A percentile compares a stretch with the other conserved stretches of the same genome.
Evolutionary conservation across 306 rosid genomes (phyloP).

Genomic region (Castanea sativa): DNA sequence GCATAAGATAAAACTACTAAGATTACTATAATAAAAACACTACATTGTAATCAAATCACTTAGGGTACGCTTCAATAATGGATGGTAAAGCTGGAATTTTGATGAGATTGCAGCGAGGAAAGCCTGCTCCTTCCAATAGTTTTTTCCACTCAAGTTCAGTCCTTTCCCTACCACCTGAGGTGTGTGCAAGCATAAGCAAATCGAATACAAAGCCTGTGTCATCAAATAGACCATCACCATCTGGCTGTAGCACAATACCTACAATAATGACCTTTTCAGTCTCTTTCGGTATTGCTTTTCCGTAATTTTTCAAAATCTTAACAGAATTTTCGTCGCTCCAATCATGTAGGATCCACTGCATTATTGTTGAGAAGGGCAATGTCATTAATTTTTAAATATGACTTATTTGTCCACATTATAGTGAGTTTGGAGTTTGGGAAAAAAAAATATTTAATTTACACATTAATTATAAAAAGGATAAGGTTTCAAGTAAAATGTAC

Average conservation of each 20-base stretch:
- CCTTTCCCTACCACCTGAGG: constrained; percentile 28
- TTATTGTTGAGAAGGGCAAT: no score
- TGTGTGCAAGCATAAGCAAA: constrained; percentile 41
- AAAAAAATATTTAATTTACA: no score
- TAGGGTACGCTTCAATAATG: constrained; percentile 34
- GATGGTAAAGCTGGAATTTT: constrained; percentile 44
- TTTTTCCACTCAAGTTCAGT: constrained; percentile 62
- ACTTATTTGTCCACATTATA: no score
- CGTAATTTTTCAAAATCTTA: constrained; percentile 2
- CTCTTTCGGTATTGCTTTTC: constrained; percentile 5
- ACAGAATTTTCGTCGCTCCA: not conserved
- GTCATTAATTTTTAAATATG: no score
- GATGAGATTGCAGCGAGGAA: constrained; percentile 50
- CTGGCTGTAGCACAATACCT: constrained; percentile 41
- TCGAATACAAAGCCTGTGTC: constrained; percentile 46
- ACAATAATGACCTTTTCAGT: constrained; percentile 55
- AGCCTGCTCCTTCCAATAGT: constrained; percentile 46
- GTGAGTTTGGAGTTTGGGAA: no score
- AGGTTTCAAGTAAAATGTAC: no score
- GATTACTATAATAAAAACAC: no score
- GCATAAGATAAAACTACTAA: no score
- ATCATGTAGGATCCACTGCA: constrained; percentile 14
- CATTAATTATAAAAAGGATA: no score
- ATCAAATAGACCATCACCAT: constrained; percentile 39
- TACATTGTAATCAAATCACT: not conserved